Evolutionary conservation across 176 grass and related monocot species (phyloP), one percentile per base, ranked within the genome.

Genomic region (Oryza longistaminata): DNA sequence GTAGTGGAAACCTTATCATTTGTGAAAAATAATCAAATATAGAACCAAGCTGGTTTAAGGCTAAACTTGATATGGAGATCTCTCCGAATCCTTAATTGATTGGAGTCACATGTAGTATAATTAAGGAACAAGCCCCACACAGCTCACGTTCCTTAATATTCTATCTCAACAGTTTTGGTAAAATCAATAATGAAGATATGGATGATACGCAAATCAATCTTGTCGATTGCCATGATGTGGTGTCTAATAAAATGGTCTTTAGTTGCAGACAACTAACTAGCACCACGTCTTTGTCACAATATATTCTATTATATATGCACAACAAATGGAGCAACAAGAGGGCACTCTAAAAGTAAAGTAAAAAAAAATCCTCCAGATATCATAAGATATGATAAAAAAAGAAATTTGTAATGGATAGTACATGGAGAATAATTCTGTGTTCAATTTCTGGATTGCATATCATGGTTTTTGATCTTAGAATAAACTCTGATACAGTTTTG

Each of bases 201-300:
- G 6, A 83, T 74, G 84, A 79, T 87, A 90, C 48, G 68, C 66
- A 73, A 35, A 67, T 85, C 77, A 81, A 85, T 86, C 61, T 42
- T 83, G 69, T 52, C 42, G 69, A 87, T 79, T 74, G 74, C 24
- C 40, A 78, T 74, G 81, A 73, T 27, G 58, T 76, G 9, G 74
- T 78, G 39, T 50, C 68, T 70, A 77, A 40, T 50, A 86, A 64
- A 87, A 79, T 45, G 71, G 84, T 31, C 40, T 79, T 12, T 50
- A 74, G 84, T 83, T 25, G 75, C 48, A 70, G 80, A 75, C 80
- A 70, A 61, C 48, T 49, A 37, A 64, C 79, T 39, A 83, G 66
- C 74, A 68, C 27, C 73, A 78, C 71, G 46, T 68, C 62, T 85
- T 26, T 84, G 69, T 69, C 62, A 14, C 9, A 52, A 58, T 77